These are phyloP conservation scores for Penicillium nordicum DNA, from an alignment of 2,329 filamentous ascomycete species.

Conservation along the genomic window DNA sequence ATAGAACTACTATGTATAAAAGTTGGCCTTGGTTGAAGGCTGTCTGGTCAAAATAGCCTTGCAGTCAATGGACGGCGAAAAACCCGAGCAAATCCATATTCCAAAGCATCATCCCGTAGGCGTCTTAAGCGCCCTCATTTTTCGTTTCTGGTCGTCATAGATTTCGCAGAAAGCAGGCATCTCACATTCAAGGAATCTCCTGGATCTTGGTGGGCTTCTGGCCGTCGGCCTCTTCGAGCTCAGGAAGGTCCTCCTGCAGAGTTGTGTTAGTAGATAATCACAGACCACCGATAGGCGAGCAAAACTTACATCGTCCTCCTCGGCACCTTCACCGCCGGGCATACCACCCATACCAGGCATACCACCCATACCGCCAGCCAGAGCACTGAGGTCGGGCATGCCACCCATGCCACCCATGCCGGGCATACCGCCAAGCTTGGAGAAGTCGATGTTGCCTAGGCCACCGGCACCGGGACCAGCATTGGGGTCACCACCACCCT, in stretches of 20 bases:
- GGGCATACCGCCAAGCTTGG: slow-evolving; percentile 70
- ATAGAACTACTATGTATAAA: slow-evolving; percentile 1
- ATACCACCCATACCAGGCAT: slow-evolving; percentile 19
- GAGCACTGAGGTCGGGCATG: slow-evolving; percentile 42
- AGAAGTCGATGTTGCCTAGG: slow-evolving; percentile 89
- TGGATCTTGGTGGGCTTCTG: slow-evolving; percentile 40
- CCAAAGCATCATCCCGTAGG: slow-evolving; percentile 12
- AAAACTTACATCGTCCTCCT: slow-evolving; percentile 55
- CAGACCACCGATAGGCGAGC: not conserved
- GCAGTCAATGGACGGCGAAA: slow-evolving; percentile 1
- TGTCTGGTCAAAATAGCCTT: not conserved
- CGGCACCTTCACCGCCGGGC: slow-evolving; percentile 32
- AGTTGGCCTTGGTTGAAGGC: not conserved
- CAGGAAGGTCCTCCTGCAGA: slow-evolving; percentile 76
- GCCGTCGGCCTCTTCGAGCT: slow-evolving; percentile 50
- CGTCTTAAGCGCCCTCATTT: slow-evolving; percentile 18
- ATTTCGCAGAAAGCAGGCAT: slow-evolving; percentile 19
- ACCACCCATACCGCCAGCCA: slow-evolving; percentile 34
- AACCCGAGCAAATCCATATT: slow-evolving; percentile 9
- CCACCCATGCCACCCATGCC: slow-evolving; percentile 46
- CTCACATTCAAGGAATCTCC: slow-evolving; percentile 32
- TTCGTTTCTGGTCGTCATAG: slow-evolving; percentile 26
- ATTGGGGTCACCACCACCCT: slow-evolving; percentile 17
- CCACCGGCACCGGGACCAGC: slow-evolving; percentile 43
- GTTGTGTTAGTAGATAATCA: slow-evolving; percentile 7